Conservation (phyloP, 2,329 filamentous ascomycete species). For the Apiospora arundinis region DNA sequence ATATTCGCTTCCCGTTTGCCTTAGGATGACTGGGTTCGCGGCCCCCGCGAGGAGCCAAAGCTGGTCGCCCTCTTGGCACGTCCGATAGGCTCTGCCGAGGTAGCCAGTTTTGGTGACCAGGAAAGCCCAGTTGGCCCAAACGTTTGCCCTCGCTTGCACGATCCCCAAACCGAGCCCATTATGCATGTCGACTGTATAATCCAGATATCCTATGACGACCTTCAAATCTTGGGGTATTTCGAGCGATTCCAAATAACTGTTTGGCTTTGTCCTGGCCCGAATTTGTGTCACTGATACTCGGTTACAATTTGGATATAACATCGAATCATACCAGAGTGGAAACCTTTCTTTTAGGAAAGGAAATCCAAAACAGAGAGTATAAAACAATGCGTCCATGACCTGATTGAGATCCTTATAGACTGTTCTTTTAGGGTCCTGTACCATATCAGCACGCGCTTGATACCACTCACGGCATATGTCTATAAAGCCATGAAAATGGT, state of each 20-base stretch:
- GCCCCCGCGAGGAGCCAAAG: background rate
- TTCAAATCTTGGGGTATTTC: too few species aligned
- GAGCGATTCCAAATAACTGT: too few species aligned
- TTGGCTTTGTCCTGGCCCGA: too few species aligned
- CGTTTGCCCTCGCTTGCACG: too few species aligned
- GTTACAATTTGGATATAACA: background rate
- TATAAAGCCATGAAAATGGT: background rate
- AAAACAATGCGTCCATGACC: too few species aligned
- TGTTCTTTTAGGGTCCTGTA: background rate
- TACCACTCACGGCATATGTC: background rate
- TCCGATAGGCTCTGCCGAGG: background rate
- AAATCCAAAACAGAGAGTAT: too few species aligned
- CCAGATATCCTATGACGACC: too few species aligned
- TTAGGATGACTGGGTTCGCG: background rate
- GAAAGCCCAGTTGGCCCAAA: background rate
- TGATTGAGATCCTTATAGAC: background rate
- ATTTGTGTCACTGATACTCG: background rate
- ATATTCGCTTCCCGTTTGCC: background rate
- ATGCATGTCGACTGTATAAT: too few species aligned
- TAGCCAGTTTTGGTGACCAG: background rate
- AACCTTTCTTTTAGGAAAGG: too few species aligned
- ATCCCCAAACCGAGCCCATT: too few species aligned
- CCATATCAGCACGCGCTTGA: background rate
- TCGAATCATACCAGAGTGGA: background rate
- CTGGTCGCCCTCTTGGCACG: slow-evolving; percentile 2